These are phyloP conservation scores for Syzygium syzygioides DNA, from an alignment of 441 rosid genomes.

Conservation along the genomic window DNA sequence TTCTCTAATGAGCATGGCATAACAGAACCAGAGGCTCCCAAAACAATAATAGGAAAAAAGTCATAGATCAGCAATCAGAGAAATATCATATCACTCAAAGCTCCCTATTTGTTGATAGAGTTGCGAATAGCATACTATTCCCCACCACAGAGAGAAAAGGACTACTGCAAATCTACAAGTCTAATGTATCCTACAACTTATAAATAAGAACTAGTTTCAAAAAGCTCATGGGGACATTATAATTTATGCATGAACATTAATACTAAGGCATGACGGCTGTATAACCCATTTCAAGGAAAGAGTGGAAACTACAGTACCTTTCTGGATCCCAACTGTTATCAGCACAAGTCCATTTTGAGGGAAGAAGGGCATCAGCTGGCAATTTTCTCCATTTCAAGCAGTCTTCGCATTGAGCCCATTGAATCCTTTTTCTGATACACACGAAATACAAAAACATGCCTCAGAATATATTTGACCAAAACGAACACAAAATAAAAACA, in stretches of 20 bases:
- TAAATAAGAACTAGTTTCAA: not conserved
- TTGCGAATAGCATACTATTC: not conserved
- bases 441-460: not conserved
- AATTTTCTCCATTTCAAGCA: conserved; percentile 77
- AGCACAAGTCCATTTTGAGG: conserved; percentile 68
- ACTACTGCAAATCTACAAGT: not conserved
- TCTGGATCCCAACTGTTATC: conserved; percentile 62
- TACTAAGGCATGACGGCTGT: not conserved
- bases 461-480: not conserved
- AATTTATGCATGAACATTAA: not conserved
- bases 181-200: not conserved
- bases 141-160: not conserved
- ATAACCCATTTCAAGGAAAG: not conserved
- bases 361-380: conserved; percentile 59
- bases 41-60: not conserved
- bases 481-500: not conserved
- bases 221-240: not conserved
- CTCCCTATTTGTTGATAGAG: not conserved
- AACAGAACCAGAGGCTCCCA: not conserved
- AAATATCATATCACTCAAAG: not conserved
- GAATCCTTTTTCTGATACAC: conserved; percentile 49
- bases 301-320: conserved; percentile 31
- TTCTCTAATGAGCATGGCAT: not conserved
- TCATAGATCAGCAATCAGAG: not conserved
- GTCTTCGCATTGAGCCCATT: conserved; percentile 79